Evolutionary conservation across 352 stramenopile genomes (phyloP).

Genomic region (Nothophytophthora sp.): DNA sequence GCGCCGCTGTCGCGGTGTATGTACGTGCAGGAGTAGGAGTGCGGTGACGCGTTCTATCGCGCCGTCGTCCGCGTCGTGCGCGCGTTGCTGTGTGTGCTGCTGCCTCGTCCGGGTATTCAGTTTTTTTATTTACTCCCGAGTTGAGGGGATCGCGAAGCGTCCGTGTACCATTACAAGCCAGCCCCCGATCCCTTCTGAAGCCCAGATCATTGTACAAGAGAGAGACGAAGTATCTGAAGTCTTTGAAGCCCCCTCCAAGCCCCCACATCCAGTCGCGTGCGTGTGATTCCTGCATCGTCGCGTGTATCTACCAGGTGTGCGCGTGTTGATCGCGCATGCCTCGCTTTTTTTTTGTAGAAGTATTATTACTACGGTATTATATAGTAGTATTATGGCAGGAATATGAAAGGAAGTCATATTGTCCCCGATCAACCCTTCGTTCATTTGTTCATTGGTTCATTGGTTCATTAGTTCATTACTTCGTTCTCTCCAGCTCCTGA

Average conservation of each 20-base stretch:
- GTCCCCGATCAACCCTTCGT: slow-evolving; percentile 1
- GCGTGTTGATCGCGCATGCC: background rate
- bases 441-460: background rate
- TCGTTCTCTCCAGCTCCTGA: slow-evolving; percentile 3
- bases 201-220: slow-evolving; percentile 43
- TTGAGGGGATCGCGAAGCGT: background rate
- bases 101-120: slow-evolving; percentile 23
- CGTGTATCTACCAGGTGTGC: slow-evolving; percentile 28
- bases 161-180: too few species aligned
- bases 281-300: slow-evolving; percentile 23
- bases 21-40: slow-evolving; percentile 59
- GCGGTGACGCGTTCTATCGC: background rate
- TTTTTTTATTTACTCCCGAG: too few species aligned
- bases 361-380: slow-evolving; percentile 37
- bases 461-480: background rate
- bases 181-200: too few species aligned
- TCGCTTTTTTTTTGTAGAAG: slow-evolving; percentile 50
- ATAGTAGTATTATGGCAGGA: slow-evolving; percentile 41
- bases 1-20: slow-evolving; percentile 65
- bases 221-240: slow-evolving; percentile 30
- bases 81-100: background rate
- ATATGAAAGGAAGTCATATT: slow-evolving; percentile 40
- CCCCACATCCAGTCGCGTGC: slow-evolving; percentile 3
- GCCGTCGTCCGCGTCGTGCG: slow-evolving; percentile 15
- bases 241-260: slow-evolving; percentile 18